A percentile compares a stretch with the other conserved stretches of the same genome.
phyloP scores from a whole-genome alignment of 2,329 filamentous ascomycete genomes.

The Epichloe sp. region DNA sequence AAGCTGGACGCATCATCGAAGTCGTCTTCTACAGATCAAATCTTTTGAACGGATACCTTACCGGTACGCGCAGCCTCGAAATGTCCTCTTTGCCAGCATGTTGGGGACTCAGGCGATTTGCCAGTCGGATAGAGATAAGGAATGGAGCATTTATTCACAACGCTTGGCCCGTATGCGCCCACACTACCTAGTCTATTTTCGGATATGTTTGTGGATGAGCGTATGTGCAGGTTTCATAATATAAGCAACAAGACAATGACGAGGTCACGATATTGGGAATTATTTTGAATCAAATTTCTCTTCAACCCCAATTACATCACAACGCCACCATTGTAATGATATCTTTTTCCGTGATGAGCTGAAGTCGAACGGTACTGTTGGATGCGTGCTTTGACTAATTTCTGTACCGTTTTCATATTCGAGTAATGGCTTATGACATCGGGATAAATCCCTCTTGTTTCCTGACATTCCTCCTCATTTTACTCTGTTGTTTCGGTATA shows the following conservation, averaged over 20 bases:
- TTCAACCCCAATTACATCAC: constrained; percentile 9
- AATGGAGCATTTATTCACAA: background rate
- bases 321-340: constrained; percentile 1
- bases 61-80: background rate
- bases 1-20: constrained; percentile 26
- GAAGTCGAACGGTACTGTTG: background rate
- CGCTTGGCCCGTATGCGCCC: background rate
- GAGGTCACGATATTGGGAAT: constrained; percentile 8
- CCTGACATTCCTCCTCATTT: too few species aligned
- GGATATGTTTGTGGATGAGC: background rate
- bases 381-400: background rate
- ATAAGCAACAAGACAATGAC: background rate
- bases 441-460: background rate
- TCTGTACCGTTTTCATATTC: background rate
- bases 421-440: background rate
- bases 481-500: too few species aligned
- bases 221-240: constrained; percentile 3
- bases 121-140: background rate
- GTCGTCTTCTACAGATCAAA: constrained; percentile 8
- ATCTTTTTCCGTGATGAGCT: background rate
- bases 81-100: background rate
- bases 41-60: constrained; percentile 5
- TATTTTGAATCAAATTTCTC: constrained; percentile 10
- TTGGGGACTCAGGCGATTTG: background rate
- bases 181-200: background rate